These are phyloP conservation scores for Candida boleticola DNA, from an alignment of 805 yeast genomes.

Conservation along the genomic window DNA sequence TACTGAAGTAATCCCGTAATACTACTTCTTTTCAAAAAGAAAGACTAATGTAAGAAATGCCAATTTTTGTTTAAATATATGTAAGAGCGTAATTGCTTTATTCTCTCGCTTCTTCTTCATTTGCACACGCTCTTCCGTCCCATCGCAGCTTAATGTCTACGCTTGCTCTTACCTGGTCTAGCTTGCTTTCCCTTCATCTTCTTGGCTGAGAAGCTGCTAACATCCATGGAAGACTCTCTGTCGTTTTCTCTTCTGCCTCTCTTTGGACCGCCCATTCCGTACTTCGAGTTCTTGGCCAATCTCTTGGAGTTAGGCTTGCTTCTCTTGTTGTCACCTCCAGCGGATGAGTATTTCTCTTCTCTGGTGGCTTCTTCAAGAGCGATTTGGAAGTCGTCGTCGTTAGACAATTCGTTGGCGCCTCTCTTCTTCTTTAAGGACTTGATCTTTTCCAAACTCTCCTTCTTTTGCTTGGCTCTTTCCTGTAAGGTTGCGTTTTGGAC, in stretches of 20 bases:
- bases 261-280: conserved; percentile 78
- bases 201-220: conserved; percentile 53
- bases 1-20: too few relatives aligned
- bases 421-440: conserved; percentile 89
- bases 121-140: neutral
- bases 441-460: conserved; percentile 84
- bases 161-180: conserved; percentile 45
- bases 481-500: conserved; percentile 92
- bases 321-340: conserved; percentile 45
- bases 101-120: neutral
- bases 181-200: conserved; percentile 47
- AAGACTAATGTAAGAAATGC: too few relatives aligned
- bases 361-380: conserved; percentile 91
- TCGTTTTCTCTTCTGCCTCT: conserved; percentile 71
- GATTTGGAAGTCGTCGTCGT: conserved; percentile 76
- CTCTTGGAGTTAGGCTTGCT: conserved; percentile 63
- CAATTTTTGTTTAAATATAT: too few relatives aligned
- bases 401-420: conserved; percentile 65
- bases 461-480: conserved; percentile 90
- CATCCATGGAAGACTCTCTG: conserved; percentile 66
- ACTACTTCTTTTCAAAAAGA: too few relatives aligned
- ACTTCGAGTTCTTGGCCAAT: conserved; percentile 67
- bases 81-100: too few relatives aligned
- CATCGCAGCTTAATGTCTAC: conserved; percentile 18
- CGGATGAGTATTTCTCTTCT: conserved; percentile 33